Conservation (phyloP, 495 filamentous ascomycete genomes). For the Xylaria sp. region DNA sequence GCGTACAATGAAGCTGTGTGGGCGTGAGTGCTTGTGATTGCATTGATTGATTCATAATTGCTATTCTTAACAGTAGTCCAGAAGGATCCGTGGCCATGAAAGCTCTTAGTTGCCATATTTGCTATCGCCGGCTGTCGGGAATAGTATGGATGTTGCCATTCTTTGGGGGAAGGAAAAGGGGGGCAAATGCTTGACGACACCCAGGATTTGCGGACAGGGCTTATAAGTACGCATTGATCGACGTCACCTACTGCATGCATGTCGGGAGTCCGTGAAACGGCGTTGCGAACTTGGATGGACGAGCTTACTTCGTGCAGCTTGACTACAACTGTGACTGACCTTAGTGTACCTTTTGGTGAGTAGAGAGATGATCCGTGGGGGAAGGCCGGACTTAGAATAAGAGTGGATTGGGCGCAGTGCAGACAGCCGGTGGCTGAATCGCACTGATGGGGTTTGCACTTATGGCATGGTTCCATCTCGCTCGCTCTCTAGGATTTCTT, state of each 20-base stretch:
- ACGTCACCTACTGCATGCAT: conserved; percentile 17
- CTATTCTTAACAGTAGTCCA: neutral
- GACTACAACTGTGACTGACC: neutral
- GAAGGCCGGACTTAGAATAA: neutral
- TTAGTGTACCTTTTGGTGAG: neutral
- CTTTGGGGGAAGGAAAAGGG: too few species aligned
- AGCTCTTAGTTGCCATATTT: neutral
- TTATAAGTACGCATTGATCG: conserved; percentile 23
- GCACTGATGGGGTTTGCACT: neutral
- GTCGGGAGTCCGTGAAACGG: conserved; percentile 1
- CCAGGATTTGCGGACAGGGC: neutral
- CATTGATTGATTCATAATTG: neutral
- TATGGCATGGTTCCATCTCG: neutral
- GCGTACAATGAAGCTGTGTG: neutral
- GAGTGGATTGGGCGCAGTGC: neutral
- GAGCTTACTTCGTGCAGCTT: conserved; percentile 17
- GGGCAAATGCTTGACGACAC: too few species aligned
- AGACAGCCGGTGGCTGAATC: neutral
- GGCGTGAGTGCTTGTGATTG: neutral
- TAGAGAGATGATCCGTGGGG: conserved; percentile 9
- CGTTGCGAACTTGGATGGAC: neutral
- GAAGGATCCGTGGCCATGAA: neutral
- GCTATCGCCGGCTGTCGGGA: neutral
- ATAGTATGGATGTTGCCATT: neutral
- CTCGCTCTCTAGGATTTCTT: neutral